Conservation (phyloP, 176 grass and related monocot genomes). For the Oryza nivara region DNA sequence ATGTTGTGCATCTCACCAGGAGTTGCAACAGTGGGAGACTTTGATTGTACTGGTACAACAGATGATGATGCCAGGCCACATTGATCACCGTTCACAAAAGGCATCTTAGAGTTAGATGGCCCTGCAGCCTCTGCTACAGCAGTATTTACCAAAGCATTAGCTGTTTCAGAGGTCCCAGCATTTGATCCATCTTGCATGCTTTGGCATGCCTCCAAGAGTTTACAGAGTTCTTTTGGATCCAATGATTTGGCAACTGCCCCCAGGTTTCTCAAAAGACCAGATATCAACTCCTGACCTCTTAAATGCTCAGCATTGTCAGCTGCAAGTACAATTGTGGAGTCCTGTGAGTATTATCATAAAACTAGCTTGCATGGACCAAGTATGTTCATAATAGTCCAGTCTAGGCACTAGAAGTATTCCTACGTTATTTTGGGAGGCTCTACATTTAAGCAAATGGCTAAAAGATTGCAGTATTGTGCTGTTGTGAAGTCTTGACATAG, state of each 20-base stretch:
- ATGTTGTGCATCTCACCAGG: slow-evolving; percentile 58
- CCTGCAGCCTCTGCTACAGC: slow-evolving; percentile 51
- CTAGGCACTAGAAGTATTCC: background rate
- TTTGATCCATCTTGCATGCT: slow-evolving; percentile 74
- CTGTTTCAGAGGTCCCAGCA: slow-evolving; percentile 64
- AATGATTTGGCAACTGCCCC: slow-evolving; percentile 76
- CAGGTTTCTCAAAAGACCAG: slow-evolving; percentile 73
- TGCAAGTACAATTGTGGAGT: slow-evolving; percentile 50
- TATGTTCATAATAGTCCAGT: slow-evolving; percentile 24
- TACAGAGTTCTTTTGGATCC: slow-evolving; percentile 82
- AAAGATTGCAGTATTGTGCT: slow-evolving; percentile 7
- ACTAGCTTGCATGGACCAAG: slow-evolving; percentile 12
- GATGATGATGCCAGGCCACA: slow-evolving; percentile 52
- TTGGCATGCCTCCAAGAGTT: slow-evolving; percentile 72
- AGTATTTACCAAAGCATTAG: slow-evolving; percentile 57
- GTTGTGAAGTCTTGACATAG: slow-evolving; percentile 16
- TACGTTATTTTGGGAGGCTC: slow-evolving; percentile 16
- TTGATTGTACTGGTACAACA: slow-evolving; percentile 54
- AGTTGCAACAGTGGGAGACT: slow-evolving; percentile 49
- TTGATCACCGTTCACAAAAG: slow-evolving; percentile 48
- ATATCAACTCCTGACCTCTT: slow-evolving; percentile 71
- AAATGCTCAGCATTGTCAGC: slow-evolving; percentile 65
- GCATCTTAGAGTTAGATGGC: slow-evolving; percentile 51
- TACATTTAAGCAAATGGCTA: slow-evolving; percentile 13
- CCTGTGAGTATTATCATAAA: slow-evolving; percentile 37